Percentiles rank a stretch among this genome's conserved stretches.
Evolutionary conservation across 176 grass and related monocot species (phyloP).

Genomic region (Carex pumila): DNA sequence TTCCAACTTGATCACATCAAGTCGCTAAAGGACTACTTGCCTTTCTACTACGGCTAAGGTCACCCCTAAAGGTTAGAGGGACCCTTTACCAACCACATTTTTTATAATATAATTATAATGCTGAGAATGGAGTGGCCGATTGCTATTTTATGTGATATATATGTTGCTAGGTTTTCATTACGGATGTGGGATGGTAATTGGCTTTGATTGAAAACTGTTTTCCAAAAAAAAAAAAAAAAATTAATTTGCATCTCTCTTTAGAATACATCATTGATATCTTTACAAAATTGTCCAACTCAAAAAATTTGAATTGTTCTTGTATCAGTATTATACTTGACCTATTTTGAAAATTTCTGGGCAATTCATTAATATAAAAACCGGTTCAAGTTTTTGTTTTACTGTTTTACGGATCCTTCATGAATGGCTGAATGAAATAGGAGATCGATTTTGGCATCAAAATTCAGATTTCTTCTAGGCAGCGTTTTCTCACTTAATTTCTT

Average conservation of each 20-base stretch:
- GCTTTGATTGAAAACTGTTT: neutral
- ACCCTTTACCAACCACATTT: neutral
- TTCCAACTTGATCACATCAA: constrained; percentile 23
- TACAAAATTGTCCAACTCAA: neutral
- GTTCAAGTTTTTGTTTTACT: neutral
- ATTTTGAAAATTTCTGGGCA: neutral
- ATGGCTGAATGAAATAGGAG: too few species aligned
- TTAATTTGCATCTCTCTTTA: neutral
- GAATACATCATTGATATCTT: neutral
- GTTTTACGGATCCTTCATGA: too few species aligned
- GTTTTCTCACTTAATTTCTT: too few species aligned
- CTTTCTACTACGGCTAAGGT: neutral
- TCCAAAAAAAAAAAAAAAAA: too few species aligned
- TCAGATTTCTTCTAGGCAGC: too few species aligned
- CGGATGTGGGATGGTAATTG: neutral
- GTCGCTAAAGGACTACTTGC: constrained; percentile 4
- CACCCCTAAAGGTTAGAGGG: neutral
- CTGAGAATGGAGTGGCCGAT: neutral
- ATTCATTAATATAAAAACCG: neutral
- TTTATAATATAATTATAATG: neutral
- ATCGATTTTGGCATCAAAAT: too few species aligned
- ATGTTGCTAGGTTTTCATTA: too few species aligned
- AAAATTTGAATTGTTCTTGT: neutral
- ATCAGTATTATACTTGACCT: too few species aligned
- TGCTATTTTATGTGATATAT: neutral